phyloP scores from a whole-genome alignment of 257 asterid genomes.

The Ajuga chamaepitys region DNA sequence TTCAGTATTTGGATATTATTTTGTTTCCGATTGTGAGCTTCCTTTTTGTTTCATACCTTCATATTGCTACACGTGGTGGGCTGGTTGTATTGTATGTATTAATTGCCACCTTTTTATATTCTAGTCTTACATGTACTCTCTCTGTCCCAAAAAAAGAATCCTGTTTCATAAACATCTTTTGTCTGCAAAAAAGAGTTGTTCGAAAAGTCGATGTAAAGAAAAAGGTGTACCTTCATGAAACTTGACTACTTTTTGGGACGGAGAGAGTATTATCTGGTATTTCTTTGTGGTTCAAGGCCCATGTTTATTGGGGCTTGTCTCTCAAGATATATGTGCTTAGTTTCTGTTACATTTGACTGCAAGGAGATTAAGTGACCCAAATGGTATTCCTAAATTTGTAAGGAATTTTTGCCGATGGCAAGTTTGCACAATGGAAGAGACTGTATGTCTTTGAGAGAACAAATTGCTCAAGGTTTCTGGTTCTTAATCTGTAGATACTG shows the following conservation, averaged over 20 bases:
- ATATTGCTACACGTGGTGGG: neutral
- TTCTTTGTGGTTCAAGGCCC: neutral
- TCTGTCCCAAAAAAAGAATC: no score
- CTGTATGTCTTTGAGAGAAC: neutral
- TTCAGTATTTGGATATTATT: neutral
- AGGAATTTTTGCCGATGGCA: neutral
- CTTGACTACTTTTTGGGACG: no score
- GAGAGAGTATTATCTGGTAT: neutral
- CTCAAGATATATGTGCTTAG: neutral
- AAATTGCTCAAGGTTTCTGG: neutral
- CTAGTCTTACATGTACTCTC: no score
- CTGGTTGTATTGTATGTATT: neutral
- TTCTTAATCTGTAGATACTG: neutral
- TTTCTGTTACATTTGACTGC: neutral
- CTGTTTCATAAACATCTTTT: no score
- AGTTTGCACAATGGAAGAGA: neutral
- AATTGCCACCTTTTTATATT: neutral
- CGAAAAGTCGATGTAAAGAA: no score
- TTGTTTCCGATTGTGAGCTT: neutral
- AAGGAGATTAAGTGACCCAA: neutral
- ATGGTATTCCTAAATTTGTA: neutral
- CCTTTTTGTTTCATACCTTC: neutral
- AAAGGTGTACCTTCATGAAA: no score
- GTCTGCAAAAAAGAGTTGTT: no score
- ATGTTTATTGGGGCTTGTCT: neutral